Base-by-base conservation (phyloP, 148 eudicot genomes). In the Rhododendron griersonianum region DNA sequence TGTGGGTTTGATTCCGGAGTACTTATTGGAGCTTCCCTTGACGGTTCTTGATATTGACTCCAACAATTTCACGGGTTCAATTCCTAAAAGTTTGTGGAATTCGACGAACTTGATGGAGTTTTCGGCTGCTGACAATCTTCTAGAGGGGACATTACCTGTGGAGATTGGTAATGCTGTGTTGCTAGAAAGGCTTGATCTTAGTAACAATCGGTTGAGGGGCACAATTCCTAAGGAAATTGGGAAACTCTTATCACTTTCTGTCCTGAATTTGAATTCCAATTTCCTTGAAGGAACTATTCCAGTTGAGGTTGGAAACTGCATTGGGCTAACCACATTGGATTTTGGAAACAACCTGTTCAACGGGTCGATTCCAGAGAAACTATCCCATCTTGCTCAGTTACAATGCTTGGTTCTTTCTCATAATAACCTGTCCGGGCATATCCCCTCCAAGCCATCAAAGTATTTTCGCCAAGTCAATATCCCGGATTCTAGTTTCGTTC, bases 381-480 rank as follows among this genome's bases (percentile, higher is more conserved):
- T 92, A 0, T 33, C 82, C 1, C 85, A 74, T 45, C 88, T 92
- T 81, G 81, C 88, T 55, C 88, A 89, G 88, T 76, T 92, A 44
- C 92, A 90, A 50, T 92, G 94, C 77, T 87, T 92, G 82, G 89
- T 90, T 81, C 92, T 92, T 53, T 90, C 94, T 6, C 71, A 90
- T 45, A 92, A 92, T 50, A 61, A 86, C 65, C 89, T 92, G 11
- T 87, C 91, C 6, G 94, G 94, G 11, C 4, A 82, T 1, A 90
- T 92, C 37, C 92, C 94, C 44, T 82, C 89, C 0, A 88, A 86
- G n/a, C 51, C 19, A 9, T 88, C 91, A 3, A 87, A 63, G 81
- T 92, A 92, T 82, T 92, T 90, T 57, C 89, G 85, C 25, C 90
- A 92, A 86, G 81, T 84, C 69, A 79, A 19, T 69, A 90, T 92